Conservation (phyloP, 1,284 basidiomycete genomes). For the Naganishia sp. region DNA sequence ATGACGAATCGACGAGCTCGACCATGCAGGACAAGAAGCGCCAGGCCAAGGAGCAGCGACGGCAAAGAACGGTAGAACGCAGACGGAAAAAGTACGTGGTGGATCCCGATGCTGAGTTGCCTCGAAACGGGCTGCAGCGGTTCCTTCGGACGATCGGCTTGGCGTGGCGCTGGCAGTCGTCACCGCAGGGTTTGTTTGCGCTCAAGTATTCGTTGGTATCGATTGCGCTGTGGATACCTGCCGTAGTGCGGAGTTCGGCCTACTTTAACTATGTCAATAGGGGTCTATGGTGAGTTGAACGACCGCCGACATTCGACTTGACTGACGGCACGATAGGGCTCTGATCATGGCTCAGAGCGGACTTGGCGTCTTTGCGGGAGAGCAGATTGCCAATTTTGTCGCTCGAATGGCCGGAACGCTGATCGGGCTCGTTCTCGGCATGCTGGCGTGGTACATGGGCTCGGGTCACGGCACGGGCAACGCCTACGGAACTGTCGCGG, state of each 20-base stretch:
- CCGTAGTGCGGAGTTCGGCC: slow-evolving; percentile 53
- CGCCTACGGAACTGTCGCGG: slow-evolving; percentile 62
- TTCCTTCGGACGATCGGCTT: slow-evolving; percentile 38
- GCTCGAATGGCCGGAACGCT: slow-evolving; percentile 51
- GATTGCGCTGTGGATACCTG: slow-evolving; percentile 62
- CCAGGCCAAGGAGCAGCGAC: slow-evolving; percentile 33
- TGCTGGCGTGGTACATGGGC: slow-evolving; percentile 62
- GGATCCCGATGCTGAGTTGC: slow-evolving; percentile 49
- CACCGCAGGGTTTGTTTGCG: slow-evolving; percentile 56
- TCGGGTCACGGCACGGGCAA: slow-evolving; percentile 61
- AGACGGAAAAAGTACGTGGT: slow-evolving; percentile 18
- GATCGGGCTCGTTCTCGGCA: slow-evolving; percentile 57
- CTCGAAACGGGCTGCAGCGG: slow-evolving; percentile 44
- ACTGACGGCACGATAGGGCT: slow-evolving; percentile 59
- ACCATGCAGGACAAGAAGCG: slow-evolving; percentile 29
- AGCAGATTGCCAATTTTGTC: slow-evolving; percentile 62
- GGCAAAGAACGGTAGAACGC: neutral
- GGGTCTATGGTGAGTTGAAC: slow-evolving; percentile 15
- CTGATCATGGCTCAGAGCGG: slow-evolving; percentile 69
- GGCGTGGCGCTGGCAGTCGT: slow-evolving; percentile 39
- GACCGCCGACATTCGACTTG: neutral
- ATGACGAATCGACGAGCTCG: slow-evolving; percentile 30
- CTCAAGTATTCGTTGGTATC: slow-evolving; percentile 62
- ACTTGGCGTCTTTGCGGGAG: slow-evolving; percentile 64
- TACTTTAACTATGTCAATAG: slow-evolving; percentile 48